Evolutionary conservation across 768 basidiomycete genomes (phyloP), one percentile per base, ranked within the genome.

Genomic region (Auricularia heimuer): DNA sequence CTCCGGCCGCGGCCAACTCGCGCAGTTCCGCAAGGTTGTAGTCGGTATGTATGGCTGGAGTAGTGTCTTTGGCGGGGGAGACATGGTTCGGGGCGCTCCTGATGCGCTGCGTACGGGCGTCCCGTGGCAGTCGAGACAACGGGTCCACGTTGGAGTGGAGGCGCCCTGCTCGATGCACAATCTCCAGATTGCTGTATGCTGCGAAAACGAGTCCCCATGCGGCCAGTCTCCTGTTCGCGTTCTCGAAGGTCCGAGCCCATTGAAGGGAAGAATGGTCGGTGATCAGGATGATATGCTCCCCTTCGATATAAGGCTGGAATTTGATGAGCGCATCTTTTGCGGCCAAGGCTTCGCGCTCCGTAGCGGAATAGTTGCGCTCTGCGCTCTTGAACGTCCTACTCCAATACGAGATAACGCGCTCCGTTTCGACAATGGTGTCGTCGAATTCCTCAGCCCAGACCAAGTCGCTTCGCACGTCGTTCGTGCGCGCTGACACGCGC

Each of bases 381-480:
- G 68, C 68, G 29, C 65, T n/a, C 42, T 67, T 65, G 14, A 67
- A 47, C 36, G 66, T 67, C 6, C 66, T 2, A 35, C 63, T 62
- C 68, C 68, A 69, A 54, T 69, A 68, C 3, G 68, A 36, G 29
- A 64, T 64, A 3, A 69, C 64, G 3, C 62, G 42, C 56, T 69
- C 68, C 8, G 68, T 67, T 16, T 47, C 37, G 12, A 69, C 63
- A 7, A 58, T 24, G 16, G 68, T 67, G 2, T 65, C 47, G 34
- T 67, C 58, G 24, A 68, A 64, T 3, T 29, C 73, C 73, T 21
- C 72, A 68, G 0, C 65, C 69, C 63, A 51, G 4, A 4, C 21
- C 10, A 51, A 75, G 71, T 34, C 63, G 14, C 0, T 71, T 73
- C n/a, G 73, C 54, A 0, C 69, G 74, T 56, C 73, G 73, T 61